Evolutionary conservation across 106 monocot species (phyloP), one percentile per base, ranked within the genome.

Genomic region (Posidonia australis): DNA sequence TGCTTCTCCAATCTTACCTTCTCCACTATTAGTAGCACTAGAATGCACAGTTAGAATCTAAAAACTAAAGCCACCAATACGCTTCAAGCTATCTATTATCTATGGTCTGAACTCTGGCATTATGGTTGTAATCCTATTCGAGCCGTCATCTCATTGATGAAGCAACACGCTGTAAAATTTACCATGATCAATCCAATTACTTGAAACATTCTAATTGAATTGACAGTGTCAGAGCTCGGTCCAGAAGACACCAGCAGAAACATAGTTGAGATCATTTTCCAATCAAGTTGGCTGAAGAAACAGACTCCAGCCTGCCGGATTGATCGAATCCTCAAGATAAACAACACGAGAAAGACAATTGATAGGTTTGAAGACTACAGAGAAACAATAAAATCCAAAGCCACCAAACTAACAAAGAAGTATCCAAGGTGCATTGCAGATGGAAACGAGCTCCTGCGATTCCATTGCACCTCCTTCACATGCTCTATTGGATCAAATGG

Each of bases 261-360:
- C 71, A 82, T 93, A 65, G 83, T 93, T 13, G 81, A 93, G 77
- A 89, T 93, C 54, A 93, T 93, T 54, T 93, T 88, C 81, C 81
- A 81, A 41, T 86, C 93, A 36, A 93, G 93, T 42, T 93, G 93
- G 93, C 65, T 83, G 5, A 88, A 85, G 77, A 83, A 81, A 18
- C 66, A 83, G 67, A 25, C 75, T 14, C 73, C 77, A 26, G 9
- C 54, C 0, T 81, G 80, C 85, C 77, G 67, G 71, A 86, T 93
- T 14, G 81, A 89, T 18, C 71, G 93, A 59, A 81, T 93, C 24
- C 81, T 93, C 55, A 93, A 93, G 60, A 67, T 89, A 28, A 78
- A 78, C 55, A 85, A 76, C 93, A 74, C 81, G 20, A 63, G 66
- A 36, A 86, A 65, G 55, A 83, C 89, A n/a, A 63, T 88, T 19